Percentiles rank a stretch among this genome's conserved stretches.
These are phyloP conservation scores for Luffa aegyptiaca DNA, from an alignment of 306 rosid genomes.

Conservation along the genomic window DNA sequence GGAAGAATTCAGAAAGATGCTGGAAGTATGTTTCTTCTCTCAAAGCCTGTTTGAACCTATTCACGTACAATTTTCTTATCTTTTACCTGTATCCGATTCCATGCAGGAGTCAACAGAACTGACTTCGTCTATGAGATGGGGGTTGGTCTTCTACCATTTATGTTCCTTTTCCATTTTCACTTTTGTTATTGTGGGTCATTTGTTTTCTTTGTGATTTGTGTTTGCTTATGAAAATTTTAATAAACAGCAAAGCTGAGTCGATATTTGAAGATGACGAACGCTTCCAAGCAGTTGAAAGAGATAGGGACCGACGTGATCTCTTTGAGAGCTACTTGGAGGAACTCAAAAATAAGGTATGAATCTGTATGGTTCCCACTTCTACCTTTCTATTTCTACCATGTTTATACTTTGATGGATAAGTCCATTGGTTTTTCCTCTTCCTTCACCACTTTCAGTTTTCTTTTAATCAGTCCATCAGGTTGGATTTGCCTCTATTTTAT, in stretches of 20 bases:
- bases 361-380: constrained; percentile 19
- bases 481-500: not conserved
- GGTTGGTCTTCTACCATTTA: constrained; percentile 35
- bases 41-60: constrained; percentile 12
- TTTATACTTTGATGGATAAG: not conserved
- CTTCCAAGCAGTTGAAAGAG: constrained; percentile 78
- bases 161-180: not conserved
- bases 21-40: constrained; percentile 55
- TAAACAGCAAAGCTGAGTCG: constrained; percentile 58
- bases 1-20: constrained; percentile 81
- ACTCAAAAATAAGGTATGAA: constrained; percentile 43
- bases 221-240: not conserved
- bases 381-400: not conserved
- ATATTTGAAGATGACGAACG: constrained; percentile 82
- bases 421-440: not conserved
- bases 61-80: constrained; percentile 9
- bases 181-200: not conserved
- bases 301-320: constrained; percentile 76
- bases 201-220: constrained; percentile 2
- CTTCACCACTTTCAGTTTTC: not conserved
- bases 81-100: constrained; percentile 14
- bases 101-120: constrained; percentile 73
- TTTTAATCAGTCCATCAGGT: not conserved
- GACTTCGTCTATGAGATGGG: constrained; percentile 72
- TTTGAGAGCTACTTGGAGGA: constrained; percentile 69